Evolutionary conservation across 345 rosid species (phyloP), one percentile per base, ranked within the genome.

Genomic region (Cardiospermum halicacabum): DNA sequence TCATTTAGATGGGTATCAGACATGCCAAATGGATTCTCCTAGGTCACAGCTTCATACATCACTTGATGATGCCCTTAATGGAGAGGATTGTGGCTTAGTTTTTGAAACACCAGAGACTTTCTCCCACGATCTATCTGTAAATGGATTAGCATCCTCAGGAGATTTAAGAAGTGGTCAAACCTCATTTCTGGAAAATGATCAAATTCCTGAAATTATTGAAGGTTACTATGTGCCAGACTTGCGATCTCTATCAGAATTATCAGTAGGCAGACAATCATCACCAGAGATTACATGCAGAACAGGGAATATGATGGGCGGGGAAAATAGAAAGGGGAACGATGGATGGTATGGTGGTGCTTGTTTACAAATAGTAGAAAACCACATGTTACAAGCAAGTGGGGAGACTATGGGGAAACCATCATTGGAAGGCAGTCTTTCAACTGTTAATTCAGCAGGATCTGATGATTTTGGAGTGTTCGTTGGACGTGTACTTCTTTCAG

Each of bases 261-360:
- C 93, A 37, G 40, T 59, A 18, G 91, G 79, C 67, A 70, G 69
- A 67, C 78, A 76, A 58, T 67, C 75, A 8, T 71, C 82, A 1
- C 66, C 64, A 53, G 72, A 75, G 37, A 62, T 69, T 27, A 67
- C 40, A 69, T 66, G 66, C 72, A 71, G 70, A 68, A 75, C 77
- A 27, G 28, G 62, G 67, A 65, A 57, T 75, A 56, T 31, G 47
- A 81, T 72, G 68, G 77, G 64, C 45, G 76, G 62, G 65, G 84
- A 81, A 70, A 60, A 72, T 74, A 84, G 72, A 62, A 83, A 80
- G 72, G 86, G 76, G 64, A 77, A 62, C 57, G 61, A 76, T 69
- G 96, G 99, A 64, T 94, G 97, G 99, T 94, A 89, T 66, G 75
- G 72, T 22, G 89, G 82, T 66, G 18, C 72, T 31, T 71, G 84